Evolutionary conservation across 805 yeast genomes (phyloP), one percentile per base, ranked within the genome.

Genomic region (Teunomyces funiuensis): DNA sequence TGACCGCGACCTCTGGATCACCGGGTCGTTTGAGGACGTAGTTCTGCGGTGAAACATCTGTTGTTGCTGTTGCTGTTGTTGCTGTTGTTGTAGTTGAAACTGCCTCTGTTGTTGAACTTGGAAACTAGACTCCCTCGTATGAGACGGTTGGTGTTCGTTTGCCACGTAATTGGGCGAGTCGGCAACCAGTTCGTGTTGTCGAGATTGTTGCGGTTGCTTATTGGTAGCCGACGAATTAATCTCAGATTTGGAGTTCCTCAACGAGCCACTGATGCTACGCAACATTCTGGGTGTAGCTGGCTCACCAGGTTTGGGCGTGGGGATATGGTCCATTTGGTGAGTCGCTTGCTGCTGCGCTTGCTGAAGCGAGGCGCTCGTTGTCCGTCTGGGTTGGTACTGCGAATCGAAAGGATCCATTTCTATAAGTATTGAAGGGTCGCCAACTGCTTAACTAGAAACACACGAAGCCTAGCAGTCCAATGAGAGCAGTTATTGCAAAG

Each of bases 281-380:
- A 82, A 61, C 87, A 82, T 82, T 50, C 87, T 63, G 6, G 87
- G 85, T 1, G 88, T 82, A 2, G 87, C 87, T 2, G 85, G 85
- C 11, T 62, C 71, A 19, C 57, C 60, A 2, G 53, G 49, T 17
- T 29, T 31, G 19, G 30, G 29, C 27, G 37, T 29, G 22, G 20
- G 28, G 11, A 28, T 34, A 13, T 28, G 33, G 22, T 28, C 34
- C 3, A 31, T 31, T 11, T 31, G 20, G 28, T 28, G 30, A 26
- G 33, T 23, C 19, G 25, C 34, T 14, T 20, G 19, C 19, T 14
- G 30, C 14, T 40, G 36, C 11, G 34, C 25, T 18, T 20, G 31
- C 11, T 28, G 22, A 26, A 28, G 31, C 17, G 37, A 11, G 22
- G 13, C 38, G 13, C 40, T 41, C 14, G 37, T 20, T 8, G 40